These are phyloP conservation scores for Nyctanthes arbortristis DNA, from an alignment of 257 asterid genomes.

Conservation along the genomic window DNA sequence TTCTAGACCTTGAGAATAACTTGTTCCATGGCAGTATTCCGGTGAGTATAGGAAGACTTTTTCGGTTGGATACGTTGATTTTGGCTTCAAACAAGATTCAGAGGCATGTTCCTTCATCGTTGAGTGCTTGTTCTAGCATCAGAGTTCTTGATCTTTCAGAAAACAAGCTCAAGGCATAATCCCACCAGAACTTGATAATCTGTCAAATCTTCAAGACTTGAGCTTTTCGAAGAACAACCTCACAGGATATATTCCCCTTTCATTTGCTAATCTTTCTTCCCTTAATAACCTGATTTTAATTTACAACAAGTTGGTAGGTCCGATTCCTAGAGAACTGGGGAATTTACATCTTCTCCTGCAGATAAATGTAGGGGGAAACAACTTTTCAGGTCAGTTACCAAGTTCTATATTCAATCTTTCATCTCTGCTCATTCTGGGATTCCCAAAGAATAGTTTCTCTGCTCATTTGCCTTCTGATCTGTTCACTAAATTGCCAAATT, in stretches of 20 bases:
- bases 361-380: not conserved
- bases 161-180: not conserved
- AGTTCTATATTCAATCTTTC: not conserved
- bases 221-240: not conserved
- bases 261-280: too few species aligned
- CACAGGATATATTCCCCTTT: not conserved
- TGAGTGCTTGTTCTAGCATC: not conserved
- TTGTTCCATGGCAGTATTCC: not conserved
- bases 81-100: not conserved
- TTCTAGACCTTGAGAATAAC: not conserved
- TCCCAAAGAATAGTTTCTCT: too few species aligned
- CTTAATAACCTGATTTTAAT: too few species aligned
- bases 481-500: not conserved
- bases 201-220: not conserved
- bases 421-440: not conserved
- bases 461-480: not conserved
- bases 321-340: not conserved
- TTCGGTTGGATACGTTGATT: not conserved
- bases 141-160: not conserved
- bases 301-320: not conserved
- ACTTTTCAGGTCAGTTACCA: not conserved
- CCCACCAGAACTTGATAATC: not conserved
- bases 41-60: not conserved
- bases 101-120: not conserved
- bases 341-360: not conserved